Evolutionary conservation across 305 asterid species (phyloP), one percentile per base, ranked within the genome.

Genomic region (Ilex paraguariensis): DNA sequence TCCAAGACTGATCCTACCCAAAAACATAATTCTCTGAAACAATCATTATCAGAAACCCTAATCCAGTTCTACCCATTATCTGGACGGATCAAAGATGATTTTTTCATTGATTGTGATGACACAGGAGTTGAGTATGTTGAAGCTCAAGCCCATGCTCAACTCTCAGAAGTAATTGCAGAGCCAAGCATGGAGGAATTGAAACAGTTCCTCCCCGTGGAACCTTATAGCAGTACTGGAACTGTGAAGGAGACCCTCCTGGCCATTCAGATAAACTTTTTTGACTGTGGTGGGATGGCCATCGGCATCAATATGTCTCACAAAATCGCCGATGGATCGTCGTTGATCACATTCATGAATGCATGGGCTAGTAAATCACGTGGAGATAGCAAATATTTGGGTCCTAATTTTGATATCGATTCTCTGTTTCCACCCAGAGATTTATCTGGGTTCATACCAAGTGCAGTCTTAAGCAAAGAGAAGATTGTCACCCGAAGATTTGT

Each of bases 331-430:
- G 77, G 70, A 0, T 64, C 49, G 58, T 72, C 83, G 48, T 8
- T 75, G 57, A 66, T 75, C 16, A 69, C 55, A 12, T 81, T 81
- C 56, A 3, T 73, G 11, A 62, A 70, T 17, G 66, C 80, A 11
- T 81, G 81, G 83, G 83, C 86, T 13, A 72, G 70, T 3, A 53
- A 46, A 2, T 70, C 67, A 56, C 69, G 74, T 3, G 66, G 70
- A 0, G 74, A 62, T 6, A 45, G 44, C n/a, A 31, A 46, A 6
- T 44, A n/a, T 33, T 12, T 32, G 12, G 58, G 14, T 15, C 75
- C 74, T 0, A 15, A 12, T 15, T 72, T 70, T 31, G 61, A 21
- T 21, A 56, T 7, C 6, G 45, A 5, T 7, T 56, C 72, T 39
- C 73, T 60, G n/a, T 75, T 75, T 10, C 66, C 72, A 6, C 73